phyloP scores from a whole-genome alignment of 495 filamentous ascomycete genomes.

The Filosporella fistucella region DNA sequence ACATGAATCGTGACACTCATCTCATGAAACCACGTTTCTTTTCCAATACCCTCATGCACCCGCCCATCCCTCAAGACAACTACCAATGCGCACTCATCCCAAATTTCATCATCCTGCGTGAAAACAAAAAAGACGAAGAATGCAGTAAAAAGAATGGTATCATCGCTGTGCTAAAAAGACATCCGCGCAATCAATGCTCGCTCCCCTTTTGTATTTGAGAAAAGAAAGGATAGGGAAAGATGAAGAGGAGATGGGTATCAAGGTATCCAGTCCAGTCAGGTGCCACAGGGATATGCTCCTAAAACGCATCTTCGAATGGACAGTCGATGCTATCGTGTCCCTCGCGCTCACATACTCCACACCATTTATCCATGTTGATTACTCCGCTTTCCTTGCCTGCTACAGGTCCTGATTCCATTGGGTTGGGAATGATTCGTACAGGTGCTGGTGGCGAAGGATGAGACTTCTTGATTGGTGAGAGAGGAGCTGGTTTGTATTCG shows the following conservation, averaged over 20 bases:
- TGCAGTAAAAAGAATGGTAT: slow-evolving; percentile 24
- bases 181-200: slow-evolving; percentile 20
- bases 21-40: neutral
- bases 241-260: neutral
- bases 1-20: slow-evolving; percentile 6
- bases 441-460: slow-evolving; percentile 21
- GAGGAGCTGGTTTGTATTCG: slow-evolving; percentile 42
- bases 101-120: neutral
- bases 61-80: neutral
- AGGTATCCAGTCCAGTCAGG: neutral
- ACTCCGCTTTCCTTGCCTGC: slow-evolving; percentile 77
- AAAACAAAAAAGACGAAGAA: neutral
- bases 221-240: neutral
- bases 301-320: slow-evolving; percentile 83
- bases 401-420: slow-evolving; percentile 64
- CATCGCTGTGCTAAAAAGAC: slow-evolving; percentile 17
- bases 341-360: slow-evolving; percentile 92
- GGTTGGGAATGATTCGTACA: slow-evolving; percentile 47
- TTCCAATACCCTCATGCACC: neutral
- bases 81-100: too few species aligned
- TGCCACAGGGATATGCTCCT: too few species aligned
- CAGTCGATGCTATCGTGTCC: slow-evolving; percentile 95
- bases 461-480: slow-evolving; percentile 43
- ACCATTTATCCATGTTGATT: slow-evolving; percentile 88
- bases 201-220: neutral